These are phyloP conservation scores for Geotrichum reessii DNA, from an alignment of 1,139 yeast genomes.

Conservation along the genomic window DNA sequence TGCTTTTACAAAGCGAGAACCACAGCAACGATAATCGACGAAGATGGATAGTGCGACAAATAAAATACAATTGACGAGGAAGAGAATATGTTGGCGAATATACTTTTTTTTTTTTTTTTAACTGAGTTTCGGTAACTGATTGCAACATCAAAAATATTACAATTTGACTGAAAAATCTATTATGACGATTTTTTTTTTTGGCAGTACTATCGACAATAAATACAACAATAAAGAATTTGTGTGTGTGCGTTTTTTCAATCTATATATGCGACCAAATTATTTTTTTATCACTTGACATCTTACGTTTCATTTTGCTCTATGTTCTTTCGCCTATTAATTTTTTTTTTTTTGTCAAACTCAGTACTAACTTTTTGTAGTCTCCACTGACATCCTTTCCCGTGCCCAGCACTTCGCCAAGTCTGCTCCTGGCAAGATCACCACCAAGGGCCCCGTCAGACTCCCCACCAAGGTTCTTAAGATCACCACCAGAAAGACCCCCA, in stretches of 20 bases:
- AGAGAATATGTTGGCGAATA: no score
- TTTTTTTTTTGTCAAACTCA: neutral
- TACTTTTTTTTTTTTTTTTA: no score
- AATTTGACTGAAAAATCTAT: no score
- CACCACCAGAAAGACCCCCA: conserved; percentile 99
- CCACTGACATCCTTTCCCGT: conserved; percentile 81
- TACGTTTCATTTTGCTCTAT: neutral
- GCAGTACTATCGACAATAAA: no score
- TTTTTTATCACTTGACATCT: conserved; percentile 1
- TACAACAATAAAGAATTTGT: no score
- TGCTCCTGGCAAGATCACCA: conserved; percentile 26
- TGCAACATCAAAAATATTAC: no score
- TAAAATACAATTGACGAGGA: neutral
- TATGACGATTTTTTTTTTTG: no score
- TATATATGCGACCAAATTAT: no score
- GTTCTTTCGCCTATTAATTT: neutral
- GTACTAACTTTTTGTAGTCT: conserved; percentile 40
- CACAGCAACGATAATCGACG: neutral
- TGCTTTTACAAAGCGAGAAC: neutral
- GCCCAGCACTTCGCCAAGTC: conserved; percentile 67
- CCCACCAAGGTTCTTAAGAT: conserved; percentile 98
- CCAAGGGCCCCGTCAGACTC: conserved; percentile 97
- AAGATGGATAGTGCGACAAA: neutral
- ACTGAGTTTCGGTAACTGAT: no score
- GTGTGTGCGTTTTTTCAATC: neutral